These are phyloP conservation scores for Imleria badia DNA, from an alignment of 768 basidiomycete species.

Conservation along the genomic window DNA sequence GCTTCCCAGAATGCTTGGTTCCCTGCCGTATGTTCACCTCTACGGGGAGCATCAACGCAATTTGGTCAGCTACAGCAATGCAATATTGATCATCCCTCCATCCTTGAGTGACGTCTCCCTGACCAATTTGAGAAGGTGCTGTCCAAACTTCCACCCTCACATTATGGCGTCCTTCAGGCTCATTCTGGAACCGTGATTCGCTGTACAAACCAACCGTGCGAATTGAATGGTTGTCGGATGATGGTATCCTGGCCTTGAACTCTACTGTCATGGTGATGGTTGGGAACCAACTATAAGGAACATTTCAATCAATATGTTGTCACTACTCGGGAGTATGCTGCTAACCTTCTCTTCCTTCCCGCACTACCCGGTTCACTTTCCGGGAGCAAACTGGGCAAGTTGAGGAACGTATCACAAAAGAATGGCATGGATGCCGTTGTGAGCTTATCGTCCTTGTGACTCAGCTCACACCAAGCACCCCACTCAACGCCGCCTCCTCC, in stretches of 20 bases:
- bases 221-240: conserved; percentile 39
- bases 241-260: conserved; percentile 61
- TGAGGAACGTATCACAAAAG: conserved; percentile 54
- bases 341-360: conserved; percentile 13
- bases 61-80: conserved; percentile 59
- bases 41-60: conserved; percentile 48
- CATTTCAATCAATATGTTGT: background rate
- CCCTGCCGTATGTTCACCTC: conserved; percentile 28
- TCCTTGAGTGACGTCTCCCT: conserved; percentile 39
- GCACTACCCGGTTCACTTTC: conserved; percentile 39
- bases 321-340: background rate
- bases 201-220: conserved; percentile 61
- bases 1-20: conserved; percentile 17
- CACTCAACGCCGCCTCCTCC: conserved; percentile 57
- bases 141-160: conserved; percentile 64
- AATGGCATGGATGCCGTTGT: conserved; percentile 52
- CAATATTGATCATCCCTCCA: conserved; percentile 70
- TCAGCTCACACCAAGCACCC: conserved; percentile 52
- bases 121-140: conserved; percentile 55
- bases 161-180: conserved; percentile 59
- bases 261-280: conserved; percentile 62
- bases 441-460: conserved; percentile 47
- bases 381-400: conserved; percentile 49
- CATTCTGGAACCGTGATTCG: conserved; percentile 48
- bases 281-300: conserved; percentile 52